These are phyloP conservation scores for Aspergillus ochraceoroseus DNA, from an alignment of 2,329 filamentous ascomycete genomes.

Conservation along the genomic window DNA sequence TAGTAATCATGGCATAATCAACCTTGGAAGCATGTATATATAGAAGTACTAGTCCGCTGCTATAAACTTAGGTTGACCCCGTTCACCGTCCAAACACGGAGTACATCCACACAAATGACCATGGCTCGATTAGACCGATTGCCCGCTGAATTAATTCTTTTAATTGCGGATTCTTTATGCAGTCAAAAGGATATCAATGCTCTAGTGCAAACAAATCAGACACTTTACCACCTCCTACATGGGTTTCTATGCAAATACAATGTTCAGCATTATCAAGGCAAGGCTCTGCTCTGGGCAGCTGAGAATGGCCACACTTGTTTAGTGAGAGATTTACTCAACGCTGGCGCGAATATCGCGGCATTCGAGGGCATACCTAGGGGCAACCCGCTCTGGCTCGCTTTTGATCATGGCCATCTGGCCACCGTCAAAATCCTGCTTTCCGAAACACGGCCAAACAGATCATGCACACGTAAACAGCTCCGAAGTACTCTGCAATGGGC, in stretches of 20 bases:
- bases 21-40: too few species aligned
- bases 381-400: constrained; percentile 2
- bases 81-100: too few species aligned
- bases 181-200: constrained; percentile 2
- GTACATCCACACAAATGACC: too few species aligned
- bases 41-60: too few species aligned
- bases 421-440: background rate
- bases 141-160: constrained; percentile 6
- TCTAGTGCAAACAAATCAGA: constrained; percentile 2
- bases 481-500: background rate
- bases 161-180: background rate
- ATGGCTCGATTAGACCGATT: constrained; percentile 3
- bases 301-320: constrained; percentile 3
- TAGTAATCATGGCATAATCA: too few species aligned
- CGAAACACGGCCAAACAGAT: background rate
- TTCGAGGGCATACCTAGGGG: background rate
- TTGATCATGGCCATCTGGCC: background rate
- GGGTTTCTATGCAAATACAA: constrained; percentile 6
- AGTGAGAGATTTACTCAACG: constrained; percentile 1
- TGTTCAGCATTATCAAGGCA: constrained; percentile 1
- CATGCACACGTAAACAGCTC: background rate
- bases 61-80: too few species aligned
- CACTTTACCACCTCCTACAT: constrained; percentile 1
- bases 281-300: constrained; percentile 7
- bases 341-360: constrained; percentile 3